Base-by-base conservation (phyloP, 1,139 yeast genomes). In the Meyerozyma guilliermondii region DNA sequence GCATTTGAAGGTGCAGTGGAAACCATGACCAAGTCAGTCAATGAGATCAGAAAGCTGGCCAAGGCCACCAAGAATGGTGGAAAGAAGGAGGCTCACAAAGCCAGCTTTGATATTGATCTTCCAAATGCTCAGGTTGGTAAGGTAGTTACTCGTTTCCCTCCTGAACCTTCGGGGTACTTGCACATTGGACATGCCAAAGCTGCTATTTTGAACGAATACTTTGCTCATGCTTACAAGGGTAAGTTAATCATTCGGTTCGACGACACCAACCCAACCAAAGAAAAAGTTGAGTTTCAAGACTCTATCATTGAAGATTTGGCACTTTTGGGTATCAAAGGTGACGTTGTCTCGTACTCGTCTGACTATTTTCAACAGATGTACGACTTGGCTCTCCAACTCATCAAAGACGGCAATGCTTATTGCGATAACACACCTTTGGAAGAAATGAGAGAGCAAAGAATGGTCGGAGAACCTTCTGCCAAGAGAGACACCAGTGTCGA, bases 131-230 rank as follows among this genome's bases (percentile, higher is more conserved):
- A 78, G 58, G 81, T 85, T 50, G 98, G 98, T 50, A 74, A 89
- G 66, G 98, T 92, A 45, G 98, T 92, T 44, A 92, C 98, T 43
- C 86, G 98, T 71, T 92, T 92, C 81, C 98, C 98, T 53, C 95
- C 95, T 50, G 83, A 78, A 59, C 83, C 83, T 41, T 86, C 95
- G 70, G 98, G 98, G 73, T 91, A 88, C 68, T 77, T 92, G 64
- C 78, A 92, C 83, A 71, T 71, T 68, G 98, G 98, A 55, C 98
- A 92, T 62, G 97, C 96, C 50, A 92, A 92, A 69, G 98, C 98
- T 44, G 98, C 98, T 43, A 75, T 92, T 48, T 78, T 92, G 60
- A 92, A 92, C 73, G 94, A 91, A 70, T 91, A 88, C 71, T 91
- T 91, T 70, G 98, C 98, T 43, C 84, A 87, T 56, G 83, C 80